Evolutionary conservation across 495 filamentous ascomycete genomes (phyloP).

Genomic region (Niebla homalea): DNA sequence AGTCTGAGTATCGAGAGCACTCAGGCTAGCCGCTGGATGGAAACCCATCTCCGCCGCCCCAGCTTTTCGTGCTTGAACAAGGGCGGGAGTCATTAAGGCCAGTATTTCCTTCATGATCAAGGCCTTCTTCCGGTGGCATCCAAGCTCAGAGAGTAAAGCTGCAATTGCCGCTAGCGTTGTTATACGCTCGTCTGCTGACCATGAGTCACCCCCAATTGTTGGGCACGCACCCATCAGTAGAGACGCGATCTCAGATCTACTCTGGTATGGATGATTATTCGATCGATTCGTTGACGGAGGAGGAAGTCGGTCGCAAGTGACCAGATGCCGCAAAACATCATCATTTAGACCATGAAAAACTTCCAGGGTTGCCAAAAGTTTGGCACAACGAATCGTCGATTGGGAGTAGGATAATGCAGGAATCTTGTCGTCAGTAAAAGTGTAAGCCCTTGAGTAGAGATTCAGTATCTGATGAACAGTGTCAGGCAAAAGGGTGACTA

Average conservation of each 20-base stretch:
- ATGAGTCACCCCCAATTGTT: slow-evolving; percentile 36
- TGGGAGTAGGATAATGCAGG: slow-evolving; percentile 74
- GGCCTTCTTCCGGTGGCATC: slow-evolving; percentile 73
- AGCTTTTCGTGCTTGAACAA: slow-evolving; percentile 84
- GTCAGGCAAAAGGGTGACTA: slow-evolving; percentile 53
- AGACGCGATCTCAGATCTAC: slow-evolving; percentile 53
- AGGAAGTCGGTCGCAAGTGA: slow-evolving; percentile 36
- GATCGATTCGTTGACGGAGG: neutral
- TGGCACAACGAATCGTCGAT: slow-evolving; percentile 64
- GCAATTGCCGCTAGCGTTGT: slow-evolving; percentile 74
- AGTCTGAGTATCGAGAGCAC: slow-evolving; percentile 33
- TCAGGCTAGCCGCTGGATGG: slow-evolving; percentile 78
- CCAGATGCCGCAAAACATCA: slow-evolving; percentile 52
- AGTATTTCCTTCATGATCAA: slow-evolving; percentile 75
- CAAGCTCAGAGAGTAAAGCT: slow-evolving; percentile 62
- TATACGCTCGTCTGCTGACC: slow-evolving; percentile 52
- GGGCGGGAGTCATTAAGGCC: slow-evolving; percentile 62
- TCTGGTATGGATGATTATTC: slow-evolving; percentile 19
- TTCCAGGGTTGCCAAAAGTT: slow-evolving; percentile 57
- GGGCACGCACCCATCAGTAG: slow-evolving; percentile 65
- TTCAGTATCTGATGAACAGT: slow-evolving; percentile 71
- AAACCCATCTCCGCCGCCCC: slow-evolving; percentile 91
- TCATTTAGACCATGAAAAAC: slow-evolving; percentile 56
- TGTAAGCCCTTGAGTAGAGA: slow-evolving; percentile 61
- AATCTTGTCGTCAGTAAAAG: slow-evolving; percentile 66